phyloP scores from a whole-genome alignment of 805 yeast genomes.

The Tetrapisispora pingtungensis region DNA sequence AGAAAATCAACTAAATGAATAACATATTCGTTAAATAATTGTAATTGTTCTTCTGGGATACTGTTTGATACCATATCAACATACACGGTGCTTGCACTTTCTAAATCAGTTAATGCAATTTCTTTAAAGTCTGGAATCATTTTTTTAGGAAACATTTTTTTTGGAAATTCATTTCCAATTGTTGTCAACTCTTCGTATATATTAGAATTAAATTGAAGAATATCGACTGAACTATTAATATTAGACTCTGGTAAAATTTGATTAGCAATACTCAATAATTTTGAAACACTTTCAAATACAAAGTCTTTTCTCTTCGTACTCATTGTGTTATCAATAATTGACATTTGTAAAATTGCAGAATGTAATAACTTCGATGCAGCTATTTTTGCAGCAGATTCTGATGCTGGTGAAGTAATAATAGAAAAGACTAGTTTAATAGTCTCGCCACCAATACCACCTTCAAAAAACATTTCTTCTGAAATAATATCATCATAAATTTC shows the following conservation, averaged over 20 bases:
- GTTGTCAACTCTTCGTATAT: constrained; percentile 18
- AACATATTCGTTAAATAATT: constrained; percentile 13
- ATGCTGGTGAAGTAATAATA: constrained; percentile 27
- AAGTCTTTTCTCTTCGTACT: constrained; percentile 13
- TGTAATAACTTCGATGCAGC: constrained; percentile 44
- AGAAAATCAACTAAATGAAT: constrained; percentile 17
- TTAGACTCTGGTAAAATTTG: constrained; percentile 5
- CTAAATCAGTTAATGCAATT: constrained; percentile 12
- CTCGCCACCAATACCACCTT: constrained; percentile 52
- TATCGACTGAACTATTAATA: constrained; percentile 2
- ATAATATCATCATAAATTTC: constrained; percentile 82
- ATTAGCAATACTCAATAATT: constrained; percentile 9
- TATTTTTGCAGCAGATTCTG: constrained; percentile 33
- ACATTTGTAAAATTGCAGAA: constrained; percentile 43
- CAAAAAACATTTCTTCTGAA: constrained; percentile 79
- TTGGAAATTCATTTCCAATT: constrained; percentile 18
- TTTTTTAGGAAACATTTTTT: constrained; percentile 11
- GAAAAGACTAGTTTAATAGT: constrained; percentile 42
- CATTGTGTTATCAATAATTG: constrained; percentile 19
- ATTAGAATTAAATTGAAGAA: constrained; percentile 8
- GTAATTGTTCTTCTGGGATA: constrained; percentile 2
- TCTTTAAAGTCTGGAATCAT: constrained; percentile 6
- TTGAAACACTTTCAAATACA: constrained; percentile 11
- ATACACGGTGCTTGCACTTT: constrained; percentile 6
- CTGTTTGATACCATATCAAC: not conserved